Evolutionary conservation across 2,329 filamentous ascomycete genomes (phyloP), one percentile per base, ranked within the genome.

Genomic region (Colletotrichum paranaense): DNA sequence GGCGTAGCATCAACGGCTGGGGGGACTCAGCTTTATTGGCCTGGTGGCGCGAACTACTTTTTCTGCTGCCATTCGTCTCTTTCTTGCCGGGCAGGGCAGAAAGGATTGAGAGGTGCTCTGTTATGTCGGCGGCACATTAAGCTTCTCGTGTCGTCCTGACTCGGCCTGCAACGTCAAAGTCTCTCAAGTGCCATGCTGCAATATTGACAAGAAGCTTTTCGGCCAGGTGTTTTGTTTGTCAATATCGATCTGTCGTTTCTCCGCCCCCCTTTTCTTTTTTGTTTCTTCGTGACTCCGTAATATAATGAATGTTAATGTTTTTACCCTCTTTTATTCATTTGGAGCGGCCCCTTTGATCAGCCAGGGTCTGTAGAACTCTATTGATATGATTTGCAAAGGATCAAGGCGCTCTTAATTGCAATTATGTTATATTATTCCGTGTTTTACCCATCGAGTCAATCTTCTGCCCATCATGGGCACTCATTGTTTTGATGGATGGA

Each of bases 71-170:
- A 46, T 46, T 46, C 16, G 42, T 46, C 42, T 46, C 42, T 46
- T 46, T 46, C 19, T 46, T 46, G 42, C 42, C 42, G 42, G 42
- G 8, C 16, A n/a, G 16, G 42, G 42, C 16, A n/a, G 42, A 46
- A 46, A 16, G 38, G 42, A n/a, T 7, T 14, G 16, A 6, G 6
- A 46, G 42, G 7, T 32, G 11, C 32, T 32, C 32, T 32, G 32
- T 4, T 4, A 46, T 9, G 16, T 49, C 62, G 42, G 53, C 67
- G n/a, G 24, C 28, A 53, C 62, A 7, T 35, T 55, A 55, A 67
- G 68, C 32, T 55, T 67, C 62, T 60, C 62, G 46, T 60, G 62
- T 71, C 42, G 56, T 60, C 68, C 56, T 67, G 64, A 72, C 68
- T 72, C 68, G 63, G 63, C 63, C 63, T 71, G 68, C 56, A 67